Conservation (phyloP, 192 early-diverging fungal species). For the Backusella circina region DNA sequence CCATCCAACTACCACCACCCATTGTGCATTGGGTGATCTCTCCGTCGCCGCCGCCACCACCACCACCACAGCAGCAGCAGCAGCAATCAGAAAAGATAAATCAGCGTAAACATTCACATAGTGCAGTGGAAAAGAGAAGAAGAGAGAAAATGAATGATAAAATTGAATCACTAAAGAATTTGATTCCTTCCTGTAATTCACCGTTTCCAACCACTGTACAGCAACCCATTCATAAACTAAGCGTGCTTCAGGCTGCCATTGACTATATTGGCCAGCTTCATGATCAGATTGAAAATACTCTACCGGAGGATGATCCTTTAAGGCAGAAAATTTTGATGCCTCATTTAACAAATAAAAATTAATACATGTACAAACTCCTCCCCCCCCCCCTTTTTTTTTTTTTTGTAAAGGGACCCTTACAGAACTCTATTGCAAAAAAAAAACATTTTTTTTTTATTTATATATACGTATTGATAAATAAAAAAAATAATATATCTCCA, state of each 20-base stretch:
- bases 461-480: neutral
- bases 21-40: neutral
- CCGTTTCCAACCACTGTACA: neutral
- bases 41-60: neutral
- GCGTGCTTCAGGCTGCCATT: slow-evolving; percentile 9
- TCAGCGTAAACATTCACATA: neutral
- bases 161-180: neutral
- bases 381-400: neutral
- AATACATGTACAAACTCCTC: neutral
- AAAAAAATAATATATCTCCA: too few relatives aligned
- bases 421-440: too few relatives aligned
- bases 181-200: slow-evolving; percentile 10
- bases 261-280: slow-evolving; percentile 7
- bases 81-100: neutral
- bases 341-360: neutral
- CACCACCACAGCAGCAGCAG: neutral
- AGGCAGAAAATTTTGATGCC: neutral
- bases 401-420: too few relatives aligned
- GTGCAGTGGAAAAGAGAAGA: slow-evolving; percentile 12
- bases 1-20: neutral
- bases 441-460: neutral
- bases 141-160: slow-evolving; percentile 16
- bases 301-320: slow-evolving; percentile 4
- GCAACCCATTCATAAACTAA: slow-evolving; percentile 11
- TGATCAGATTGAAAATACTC: neutral